Conservation (phyloP, 2,329 filamentous ascomycete species). For the Septoria linicola region DNA sequence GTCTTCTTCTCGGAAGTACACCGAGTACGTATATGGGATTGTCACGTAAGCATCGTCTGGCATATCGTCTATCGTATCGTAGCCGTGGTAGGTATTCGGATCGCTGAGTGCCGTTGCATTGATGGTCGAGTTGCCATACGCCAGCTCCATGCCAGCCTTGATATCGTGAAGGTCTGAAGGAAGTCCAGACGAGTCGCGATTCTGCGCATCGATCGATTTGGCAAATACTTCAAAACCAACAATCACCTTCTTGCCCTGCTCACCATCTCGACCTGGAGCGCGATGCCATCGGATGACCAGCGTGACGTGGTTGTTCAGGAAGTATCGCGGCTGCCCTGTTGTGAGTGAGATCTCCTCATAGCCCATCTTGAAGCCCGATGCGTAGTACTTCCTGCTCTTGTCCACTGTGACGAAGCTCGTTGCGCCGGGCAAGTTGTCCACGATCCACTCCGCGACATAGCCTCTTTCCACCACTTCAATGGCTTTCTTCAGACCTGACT, state of each 20-base stretch:
- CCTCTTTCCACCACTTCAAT: conserved; percentile 72
- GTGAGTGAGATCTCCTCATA: conserved; percentile 65
- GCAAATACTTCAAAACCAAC: conserved; percentile 89
- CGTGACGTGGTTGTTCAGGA: conserved; percentile 84
- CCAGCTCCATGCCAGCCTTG: conserved; percentile 66
- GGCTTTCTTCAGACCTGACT: conserved; percentile 64
- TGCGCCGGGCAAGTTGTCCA: conserved; percentile 85
- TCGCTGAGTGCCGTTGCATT: conserved; percentile 49
- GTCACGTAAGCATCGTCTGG: conserved; percentile 66
- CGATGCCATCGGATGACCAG: conserved; percentile 76
- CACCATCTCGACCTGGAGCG: conserved; percentile 67
- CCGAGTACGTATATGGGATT: conserved; percentile 84
- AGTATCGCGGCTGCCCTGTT: conserved; percentile 64
- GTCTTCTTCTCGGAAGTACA: conserved; percentile 83
- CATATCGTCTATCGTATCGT: conserved; percentile 51
- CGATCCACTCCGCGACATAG: conserved; percentile 90
- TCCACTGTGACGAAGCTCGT: conserved; percentile 86
- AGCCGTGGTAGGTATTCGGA: conserved; percentile 56
- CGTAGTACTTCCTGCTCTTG: conserved; percentile 82
- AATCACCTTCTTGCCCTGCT: conserved; percentile 72
- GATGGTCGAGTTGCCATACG: conserved; percentile 63
- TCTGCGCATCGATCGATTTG: conserved; percentile 69
- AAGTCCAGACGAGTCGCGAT: conserved; percentile 64
- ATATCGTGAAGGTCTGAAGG: conserved; percentile 65
- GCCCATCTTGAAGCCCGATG: conserved; percentile 84